Evolutionary conservation across 176 grass and related monocot species (phyloP).

Genomic region (Microstegium vimineum): DNA sequence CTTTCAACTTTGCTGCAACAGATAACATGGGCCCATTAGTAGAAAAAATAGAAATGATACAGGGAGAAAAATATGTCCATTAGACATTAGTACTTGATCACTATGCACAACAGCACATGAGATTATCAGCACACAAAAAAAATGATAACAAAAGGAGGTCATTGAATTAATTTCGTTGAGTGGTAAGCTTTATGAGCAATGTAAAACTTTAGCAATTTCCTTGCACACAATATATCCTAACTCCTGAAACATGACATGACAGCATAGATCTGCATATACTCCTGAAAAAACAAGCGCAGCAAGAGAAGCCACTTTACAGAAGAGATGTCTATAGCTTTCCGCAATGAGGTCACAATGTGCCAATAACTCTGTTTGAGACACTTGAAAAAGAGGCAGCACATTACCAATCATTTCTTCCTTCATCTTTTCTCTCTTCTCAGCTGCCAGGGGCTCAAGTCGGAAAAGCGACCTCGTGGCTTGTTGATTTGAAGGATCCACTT

Average conservation of each 20-base stretch:
- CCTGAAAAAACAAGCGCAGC: not conserved
- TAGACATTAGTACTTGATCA: not conserved
- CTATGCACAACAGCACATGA: not conserved
- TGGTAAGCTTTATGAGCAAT: not conserved
- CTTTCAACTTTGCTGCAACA: constrained; percentile 74
- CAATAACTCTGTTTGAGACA: not conserved
- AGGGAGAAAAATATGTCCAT: not conserved
- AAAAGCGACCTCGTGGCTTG: constrained; percentile 70
- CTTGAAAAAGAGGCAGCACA: constrained; percentile 7
- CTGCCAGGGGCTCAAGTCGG: constrained; percentile 75
- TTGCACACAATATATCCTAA: not conserved
- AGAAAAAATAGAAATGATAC: too few species aligned
- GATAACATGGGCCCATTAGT: not conserved
- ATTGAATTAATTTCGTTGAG: not conserved
- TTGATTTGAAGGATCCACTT: constrained; percentile 79
- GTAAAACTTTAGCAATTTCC: not conserved
- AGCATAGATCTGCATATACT: not conserved
- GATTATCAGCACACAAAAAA: not conserved
- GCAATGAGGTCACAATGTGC: not conserved
- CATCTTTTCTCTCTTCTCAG: constrained; percentile 94
- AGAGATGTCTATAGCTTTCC: not conserved
- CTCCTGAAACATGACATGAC: too few species aligned
- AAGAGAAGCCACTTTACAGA: not conserved
- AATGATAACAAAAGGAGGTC: not conserved
- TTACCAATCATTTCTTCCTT: constrained; percentile 99